These are phyloP conservation scores for Aspergillus coremiiformis DNA, from an alignment of 495 filamentous ascomycete genomes.

Conservation along the genomic window DNA sequence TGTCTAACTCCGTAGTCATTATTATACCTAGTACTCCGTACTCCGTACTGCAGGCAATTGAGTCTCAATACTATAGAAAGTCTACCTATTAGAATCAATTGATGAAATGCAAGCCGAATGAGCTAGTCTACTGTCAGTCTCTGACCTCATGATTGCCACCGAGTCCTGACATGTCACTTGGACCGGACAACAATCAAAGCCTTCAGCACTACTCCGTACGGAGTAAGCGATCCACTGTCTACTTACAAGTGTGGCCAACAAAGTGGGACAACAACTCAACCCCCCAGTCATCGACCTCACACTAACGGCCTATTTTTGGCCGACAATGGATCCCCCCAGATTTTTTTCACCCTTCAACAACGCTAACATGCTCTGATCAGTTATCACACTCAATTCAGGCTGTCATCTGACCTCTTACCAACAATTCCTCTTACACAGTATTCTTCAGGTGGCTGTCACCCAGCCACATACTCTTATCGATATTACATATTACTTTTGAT, in stretches of 20 bases:
- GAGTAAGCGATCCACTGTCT: neutral
- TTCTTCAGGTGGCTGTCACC: too few species aligned
- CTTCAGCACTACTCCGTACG: too few species aligned
- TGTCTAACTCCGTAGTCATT: too few species aligned
- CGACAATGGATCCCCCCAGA: constrained; percentile 6
- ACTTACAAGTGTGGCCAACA: neutral
- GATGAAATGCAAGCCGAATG: too few species aligned
- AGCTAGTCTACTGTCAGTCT: neutral
- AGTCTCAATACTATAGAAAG: neutral
- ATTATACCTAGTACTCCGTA: too few species aligned
- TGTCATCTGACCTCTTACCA: neutral
- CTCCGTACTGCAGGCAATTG: too few species aligned
- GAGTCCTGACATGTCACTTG: neutral
- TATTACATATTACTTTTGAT: too few species aligned
- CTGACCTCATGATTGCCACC: neutral
- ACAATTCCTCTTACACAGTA: too few species aligned
- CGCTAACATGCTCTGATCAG: constrained; percentile 14
- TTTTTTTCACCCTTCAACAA: constrained; percentile 22
- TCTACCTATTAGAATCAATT: too few species aligned
- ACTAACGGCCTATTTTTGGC: constrained; percentile 7
- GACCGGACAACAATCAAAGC: neutral
- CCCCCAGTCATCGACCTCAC: neutral
- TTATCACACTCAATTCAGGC: neutral
- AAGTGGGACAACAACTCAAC: neutral
- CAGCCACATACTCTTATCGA: too few species aligned